Conservation (phyloP, 2,329 filamentous ascomycete genomes). For the Clonostachys chloroleuca region DNA sequence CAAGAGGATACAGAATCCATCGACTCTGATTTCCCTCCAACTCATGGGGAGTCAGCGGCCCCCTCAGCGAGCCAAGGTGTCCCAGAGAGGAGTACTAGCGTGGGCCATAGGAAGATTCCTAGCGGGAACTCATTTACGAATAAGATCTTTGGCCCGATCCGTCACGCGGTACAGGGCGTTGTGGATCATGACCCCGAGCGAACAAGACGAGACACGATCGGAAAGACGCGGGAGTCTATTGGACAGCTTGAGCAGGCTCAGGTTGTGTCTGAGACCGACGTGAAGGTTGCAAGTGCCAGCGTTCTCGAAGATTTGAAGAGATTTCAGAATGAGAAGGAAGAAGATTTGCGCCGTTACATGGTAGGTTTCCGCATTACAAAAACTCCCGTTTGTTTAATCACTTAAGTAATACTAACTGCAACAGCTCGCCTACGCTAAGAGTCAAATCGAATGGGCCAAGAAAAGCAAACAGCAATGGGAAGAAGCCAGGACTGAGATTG, state of each 20-base stretch:
- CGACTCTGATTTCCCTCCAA: conserved; percentile 93
- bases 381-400: background rate
- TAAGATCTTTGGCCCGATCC: conserved; percentile 92
- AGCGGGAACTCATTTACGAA: conserved; percentile 89
- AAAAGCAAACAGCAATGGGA: conserved; percentile 90
- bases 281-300: conserved; percentile 85
- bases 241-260: conserved; percentile 85
- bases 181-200: conserved; percentile 94
- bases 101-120: conserved; percentile 69
- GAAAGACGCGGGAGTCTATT: conserved; percentile 89
- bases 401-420: conserved; percentile 10
- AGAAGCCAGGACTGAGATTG: conserved; percentile 80
- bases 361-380: conserved; percentile 45
- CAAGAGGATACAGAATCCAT: conserved; percentile 82
- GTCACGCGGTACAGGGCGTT: conserved; percentile 92
- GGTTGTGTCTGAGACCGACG: conserved; percentile 82
- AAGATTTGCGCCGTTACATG: conserved; percentile 92
- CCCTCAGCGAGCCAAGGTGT: conserved; percentile 73
- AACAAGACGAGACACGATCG: conserved; percentile 87
- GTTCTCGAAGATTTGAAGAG: conserved; percentile 86
- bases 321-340: conserved; percentile 94
- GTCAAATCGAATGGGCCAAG: conserved; percentile 90
- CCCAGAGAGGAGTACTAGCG: conserved; percentile 46
- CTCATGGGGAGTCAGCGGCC: conserved; percentile 67
- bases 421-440: conserved; percentile 86